Base-by-base conservation (phyloP, 1,284 basidiomycete species). In the Marasmius tenuissimus region DNA sequence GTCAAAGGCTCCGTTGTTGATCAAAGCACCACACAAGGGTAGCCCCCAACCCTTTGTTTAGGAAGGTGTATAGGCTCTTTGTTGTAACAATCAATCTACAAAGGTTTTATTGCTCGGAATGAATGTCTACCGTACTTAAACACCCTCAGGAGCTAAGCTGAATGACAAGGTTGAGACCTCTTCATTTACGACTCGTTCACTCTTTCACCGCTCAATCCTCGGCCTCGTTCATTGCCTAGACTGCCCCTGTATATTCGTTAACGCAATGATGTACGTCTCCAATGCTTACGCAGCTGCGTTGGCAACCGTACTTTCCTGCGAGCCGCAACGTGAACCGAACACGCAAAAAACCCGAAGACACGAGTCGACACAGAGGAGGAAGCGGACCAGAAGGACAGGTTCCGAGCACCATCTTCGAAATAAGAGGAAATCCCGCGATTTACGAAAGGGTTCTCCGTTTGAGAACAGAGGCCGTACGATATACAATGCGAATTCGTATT, bases 331-430 rank as follows among this genome's bases (percentile, higher is more conserved):
- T 52, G 58, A 61, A 59, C 39, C 53, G 20, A 55, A 53, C n/a
- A 12, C 39, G 56, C 50, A 64, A 14, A 59, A 55, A 59, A 48
- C 58, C 49, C 60, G 39, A 18, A 20, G 54, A 39, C 53, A 33
- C 56, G n/a, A 63, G 35, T 39, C 38, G 42, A 56, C 35, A 34
- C 11, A 56, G 12, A 42, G 38, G 54, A 56, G 54, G 14, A 40
- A 42, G 45, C 45, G 45, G 45, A 47, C 20, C 8, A 47, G n/a
- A 20, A n/a, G 20, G 45, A 14, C 45, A 20, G 16, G 40, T n/a
- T n/a, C 16, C 20, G n/a, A 47, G 45, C 7, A 18, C 14, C 45
- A 11, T 5, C 45, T n/a, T 8, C 8, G 20, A 7, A 20, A 1
- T n/a, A 47, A 20, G 57, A 62, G 39, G 61, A 58, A 39, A 48